Base-by-base conservation (phyloP, 2,329 filamentous ascomycete genomes). In the Sodiomyces alkalinus region DNA sequence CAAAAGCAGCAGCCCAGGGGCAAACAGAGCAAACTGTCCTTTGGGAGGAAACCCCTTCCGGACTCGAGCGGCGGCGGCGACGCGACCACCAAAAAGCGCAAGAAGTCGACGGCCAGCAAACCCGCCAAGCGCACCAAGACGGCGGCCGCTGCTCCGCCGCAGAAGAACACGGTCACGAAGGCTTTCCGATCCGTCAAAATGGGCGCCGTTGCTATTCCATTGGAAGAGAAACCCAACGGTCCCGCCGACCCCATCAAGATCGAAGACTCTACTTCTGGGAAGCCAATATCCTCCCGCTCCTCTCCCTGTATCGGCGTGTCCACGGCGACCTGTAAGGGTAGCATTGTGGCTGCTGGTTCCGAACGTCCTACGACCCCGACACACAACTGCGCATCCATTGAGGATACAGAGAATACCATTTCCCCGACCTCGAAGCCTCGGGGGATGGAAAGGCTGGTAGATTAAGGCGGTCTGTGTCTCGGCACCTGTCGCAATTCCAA, bases 21-120 rank as follows among this genome's bases (percentile, higher is more conserved):
- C 12, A 64, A 57, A 39, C 70, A 74, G 41, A 59, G 55, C 37
- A 62, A 55, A 35, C 55, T 75, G 18, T 39, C 46, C 1, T 68
- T 71, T 34, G 6, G 30, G 28, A n/a, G 31, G 29, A 20, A 37
- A 34, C 15, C 27, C 15, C 21, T 22, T n/a, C 27, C 27, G 7
- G 5, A 42, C 33, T 25, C 28, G 33, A 16, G 32, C 26, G 22
- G 23, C 3, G 38, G 41, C 21, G 35, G 42, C 9, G 36, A 38
- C 26, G 39, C 41, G 22, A 27, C 29, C 9, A 19, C 40, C 22
- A 52, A 54, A 34, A 48, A 47, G 29, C 27, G 36, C 21, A 36
- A 34, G 28, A 32, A 38, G 27, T 20, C 39, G 11, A 31, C 42
- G 12, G 38, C 43, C 13, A 58, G 52, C 36, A 42, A 47, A 30